These are phyloP conservation scores for Ophiocytium majus DNA, from an alignment of 352 stramenopile species.

Conservation along the genomic window DNA sequence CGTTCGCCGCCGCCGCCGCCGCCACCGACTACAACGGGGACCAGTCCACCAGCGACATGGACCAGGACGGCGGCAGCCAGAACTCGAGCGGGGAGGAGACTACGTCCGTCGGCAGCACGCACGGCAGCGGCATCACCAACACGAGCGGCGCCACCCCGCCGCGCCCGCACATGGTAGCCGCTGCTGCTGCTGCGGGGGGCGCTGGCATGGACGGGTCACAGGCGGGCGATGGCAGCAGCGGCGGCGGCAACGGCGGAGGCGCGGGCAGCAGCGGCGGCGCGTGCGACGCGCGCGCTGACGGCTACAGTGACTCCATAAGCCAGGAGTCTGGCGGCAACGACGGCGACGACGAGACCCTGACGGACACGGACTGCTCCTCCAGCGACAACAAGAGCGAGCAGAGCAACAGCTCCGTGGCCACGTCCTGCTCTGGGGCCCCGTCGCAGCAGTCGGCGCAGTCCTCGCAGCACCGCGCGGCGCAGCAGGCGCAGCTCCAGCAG, in stretches of 20 bases:
- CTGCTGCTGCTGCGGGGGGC: not conserved
- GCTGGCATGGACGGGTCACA: not conserved
- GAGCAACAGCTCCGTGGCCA: too few species aligned
- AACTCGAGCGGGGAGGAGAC: constrained; percentile 16
- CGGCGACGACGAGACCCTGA: constrained; percentile 40
- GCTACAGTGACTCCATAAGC: constrained; percentile 30
- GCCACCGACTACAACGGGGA: constrained; percentile 40
- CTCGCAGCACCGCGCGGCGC: too few species aligned
- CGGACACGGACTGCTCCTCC: constrained; percentile 29
- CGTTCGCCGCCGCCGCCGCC: not conserved
- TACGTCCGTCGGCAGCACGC: not conserved
- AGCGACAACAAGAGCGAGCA: constrained; percentile 11
- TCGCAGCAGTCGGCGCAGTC: too few species aligned
- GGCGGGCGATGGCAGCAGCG: not conserved
- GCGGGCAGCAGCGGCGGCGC: not conserved
- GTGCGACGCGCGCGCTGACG: not conserved
- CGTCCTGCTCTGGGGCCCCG: too few species aligned
- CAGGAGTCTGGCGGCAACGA: constrained; percentile 36
- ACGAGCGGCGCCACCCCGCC: not conserved
- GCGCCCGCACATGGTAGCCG: too few species aligned
- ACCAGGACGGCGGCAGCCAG: constrained; percentile 30
- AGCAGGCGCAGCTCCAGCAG: too few species aligned
- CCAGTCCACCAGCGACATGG: constrained; percentile 36
- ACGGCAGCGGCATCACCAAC: constrained; percentile 27
- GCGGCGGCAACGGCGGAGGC: not conserved